These are phyloP conservation scores for Verticillium zaregamsianum DNA, from an alignment of 2,329 filamentous ascomycete genomes.

Conservation along the genomic window DNA sequence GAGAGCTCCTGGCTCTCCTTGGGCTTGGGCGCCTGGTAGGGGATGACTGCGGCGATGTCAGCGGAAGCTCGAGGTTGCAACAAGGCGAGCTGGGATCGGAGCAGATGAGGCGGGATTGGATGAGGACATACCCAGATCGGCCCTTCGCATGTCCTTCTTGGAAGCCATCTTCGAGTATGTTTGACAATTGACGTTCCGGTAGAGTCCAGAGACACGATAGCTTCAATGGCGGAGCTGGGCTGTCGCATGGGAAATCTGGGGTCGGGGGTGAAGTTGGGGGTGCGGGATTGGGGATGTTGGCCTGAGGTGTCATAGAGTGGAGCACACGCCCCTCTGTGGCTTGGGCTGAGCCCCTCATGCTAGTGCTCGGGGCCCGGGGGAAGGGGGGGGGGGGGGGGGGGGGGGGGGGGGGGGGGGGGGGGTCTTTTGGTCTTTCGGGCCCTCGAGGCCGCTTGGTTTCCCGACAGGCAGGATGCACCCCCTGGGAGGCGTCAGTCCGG, in stretches of 20 bases:
- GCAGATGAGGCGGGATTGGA: not conserved
- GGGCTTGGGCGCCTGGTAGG: conserved; percentile 72
- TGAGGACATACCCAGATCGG: conserved; percentile 62
- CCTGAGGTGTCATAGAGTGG: not conserved
- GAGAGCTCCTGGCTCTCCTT: conserved; percentile 66
- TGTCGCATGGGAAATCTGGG: not conserved
- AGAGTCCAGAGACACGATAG: not conserved
- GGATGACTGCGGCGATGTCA: conserved; percentile 61
- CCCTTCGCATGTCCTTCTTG: conserved; percentile 72
- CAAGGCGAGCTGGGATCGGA: too few species aligned
- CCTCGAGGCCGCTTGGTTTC: too few species aligned
- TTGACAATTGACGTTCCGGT: not conserved
- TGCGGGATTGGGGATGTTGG: not conserved
- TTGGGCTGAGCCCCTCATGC: too few species aligned
- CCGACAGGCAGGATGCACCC: not conserved
- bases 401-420: too few species aligned
- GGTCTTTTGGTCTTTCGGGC: too few species aligned
- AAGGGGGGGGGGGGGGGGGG: too few species aligned
- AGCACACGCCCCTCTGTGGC: not conserved
- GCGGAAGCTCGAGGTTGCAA: not conserved
- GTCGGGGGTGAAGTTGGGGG: not conserved
- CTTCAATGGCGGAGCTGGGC: not conserved
- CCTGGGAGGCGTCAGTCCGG: not conserved
- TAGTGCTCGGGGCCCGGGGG: too few species aligned
- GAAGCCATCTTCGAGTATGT: conserved; percentile 49